Base-by-base conservation (phyloP, 192 early-diverging fungal genomes). In the Backusella australiensis region DNA sequence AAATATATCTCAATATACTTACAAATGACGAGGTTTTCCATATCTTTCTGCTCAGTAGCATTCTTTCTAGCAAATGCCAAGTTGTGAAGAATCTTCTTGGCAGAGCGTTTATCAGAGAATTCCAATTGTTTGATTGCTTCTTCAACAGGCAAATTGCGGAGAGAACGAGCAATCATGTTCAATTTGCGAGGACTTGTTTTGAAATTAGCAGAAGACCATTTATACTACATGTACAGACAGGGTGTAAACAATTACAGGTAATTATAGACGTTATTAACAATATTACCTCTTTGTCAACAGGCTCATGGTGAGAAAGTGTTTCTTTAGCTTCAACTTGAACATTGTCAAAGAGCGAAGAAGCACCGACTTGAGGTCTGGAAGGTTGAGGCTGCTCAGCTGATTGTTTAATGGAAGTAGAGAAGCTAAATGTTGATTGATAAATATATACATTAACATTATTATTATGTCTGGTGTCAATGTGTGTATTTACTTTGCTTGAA, bases 121-220 rank as follows among this genome's bases (percentile, higher is more conserved):
- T 90, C 82, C 92, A 94, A 91, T 78, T 94, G 93, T 52, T 88
- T 78, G 65, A 94, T 94, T 14, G 93, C 93, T 71, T 94, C 91
- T 49, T 87, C 85, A 17, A 94, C 78, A 12, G 87, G 76, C 56
- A 91, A 84, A 1, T 87, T 86, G 1, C 89, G 86, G 26, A 94
- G 90, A 73, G 93, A 92, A 77, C 91, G 88, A 4, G 89, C 92
- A 21, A 94, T 77, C 70, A 93, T 84, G 29, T 89, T 88, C 12
- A 94, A 85, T 71, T 93, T 93, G 34, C 88, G 88, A n/a, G 90
- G 89, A 42, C 91, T 89, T 0, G 86, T 88, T 69, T 85, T 90
- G 81, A 93, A 94, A 75, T 92, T 90, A 53, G 81, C 85, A 7
- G 92, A 91, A 39, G 86, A 85, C 78, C 84, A 90, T 69, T 75